A percentile compares a stretch with the other conserved stretches of the same genome.
These are phyloP conservation scores for Colletotrichum sp. DNA, from an alignment of 2,329 filamentous ascomycete genomes.

Conservation along the genomic window DNA sequence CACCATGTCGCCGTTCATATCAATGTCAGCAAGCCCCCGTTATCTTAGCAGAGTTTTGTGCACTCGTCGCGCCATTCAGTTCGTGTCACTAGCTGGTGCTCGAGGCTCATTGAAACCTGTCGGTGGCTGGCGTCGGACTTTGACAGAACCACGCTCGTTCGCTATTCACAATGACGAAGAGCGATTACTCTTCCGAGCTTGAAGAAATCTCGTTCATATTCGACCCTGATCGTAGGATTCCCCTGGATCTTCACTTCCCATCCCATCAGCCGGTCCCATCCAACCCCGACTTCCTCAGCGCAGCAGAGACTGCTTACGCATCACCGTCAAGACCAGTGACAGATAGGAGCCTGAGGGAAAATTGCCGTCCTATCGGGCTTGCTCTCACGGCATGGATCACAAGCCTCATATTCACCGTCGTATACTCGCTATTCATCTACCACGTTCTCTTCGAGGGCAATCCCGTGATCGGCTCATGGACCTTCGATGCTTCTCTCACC, in stretches of 20 bases:
- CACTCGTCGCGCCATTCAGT: neutral
- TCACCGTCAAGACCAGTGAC: neutral
- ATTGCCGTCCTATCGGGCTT: neutral
- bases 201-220: constrained; percentile 1
- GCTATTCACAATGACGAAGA: neutral
- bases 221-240: neutral
- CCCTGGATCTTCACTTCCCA: neutral
- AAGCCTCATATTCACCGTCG: constrained; percentile 3
- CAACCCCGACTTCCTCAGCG: neutral
- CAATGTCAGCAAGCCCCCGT: neutral
- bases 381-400: neutral
- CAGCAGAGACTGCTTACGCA: neutral
- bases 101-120: neutral
- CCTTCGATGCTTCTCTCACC: constrained; percentile 10
- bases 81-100: neutral
- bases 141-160: neutral
- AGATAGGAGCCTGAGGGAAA: neutral
- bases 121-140: neutral
- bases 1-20: neutral
- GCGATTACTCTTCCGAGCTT: neutral
- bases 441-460: constrained; percentile 1
- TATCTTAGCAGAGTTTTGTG: neutral
- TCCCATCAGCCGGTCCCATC: neutral
- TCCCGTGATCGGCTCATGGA: neutral
- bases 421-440: constrained; percentile 12